Percentiles rank a stretch among this genome's conserved stretches.
These are phyloP conservation scores for Massarina eburnea DNA, from an alignment of 2,329 filamentous ascomycete genomes.

Conservation along the genomic window DNA sequence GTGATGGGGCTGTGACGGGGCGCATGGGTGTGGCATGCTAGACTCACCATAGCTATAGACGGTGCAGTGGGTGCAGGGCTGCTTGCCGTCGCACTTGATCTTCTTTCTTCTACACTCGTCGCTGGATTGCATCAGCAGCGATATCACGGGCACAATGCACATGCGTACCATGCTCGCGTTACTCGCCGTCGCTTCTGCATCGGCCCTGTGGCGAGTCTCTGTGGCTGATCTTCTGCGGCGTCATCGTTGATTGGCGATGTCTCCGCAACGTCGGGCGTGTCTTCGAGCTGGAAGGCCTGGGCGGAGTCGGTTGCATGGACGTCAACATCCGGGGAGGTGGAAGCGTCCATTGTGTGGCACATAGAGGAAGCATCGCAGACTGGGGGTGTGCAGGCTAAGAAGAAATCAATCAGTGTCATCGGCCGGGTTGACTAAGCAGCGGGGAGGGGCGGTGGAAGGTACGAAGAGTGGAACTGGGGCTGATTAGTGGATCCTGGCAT, in stretches of 20 bases:
- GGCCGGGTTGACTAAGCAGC: conserved; percentile 21
- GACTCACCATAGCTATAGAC: conserved; percentile 91
- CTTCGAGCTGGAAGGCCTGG: conserved; percentile 24
- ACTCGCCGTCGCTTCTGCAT: conserved; percentile 47
- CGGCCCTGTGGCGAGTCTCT: conserved; percentile 34
- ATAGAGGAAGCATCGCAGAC: conserved; percentile 15
- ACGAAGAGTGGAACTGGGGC: conserved; percentile 10
- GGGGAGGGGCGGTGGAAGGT: conserved; percentile 12
- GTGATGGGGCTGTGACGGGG: conserved; percentile 3
- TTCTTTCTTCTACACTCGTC: conserved; percentile 51
- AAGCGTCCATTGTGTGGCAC: conserved; percentile 38
- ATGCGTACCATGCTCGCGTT: conserved; percentile 45
- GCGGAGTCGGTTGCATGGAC: conserved; percentile 27
- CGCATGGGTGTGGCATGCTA: conserved; percentile 1
- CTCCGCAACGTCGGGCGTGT: conserved; percentile 33
- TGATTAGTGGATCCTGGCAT: conserved; percentile 10
- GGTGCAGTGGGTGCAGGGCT: conserved; percentile 80
- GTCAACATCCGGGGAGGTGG: conserved; percentile 35
- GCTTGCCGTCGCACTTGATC: conserved; percentile 58
- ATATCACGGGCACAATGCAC: not conserved
- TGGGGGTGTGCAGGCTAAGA: conserved; percentile 21
- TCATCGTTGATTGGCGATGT: conserved; percentile 37
- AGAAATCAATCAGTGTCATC: conserved; percentile 18
- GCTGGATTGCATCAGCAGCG: conserved; percentile 9
- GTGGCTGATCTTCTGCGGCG: conserved; percentile 31